Conservation (phyloP, 148 eudicot genomes). For the Vaccinium myrtillus region DNA sequence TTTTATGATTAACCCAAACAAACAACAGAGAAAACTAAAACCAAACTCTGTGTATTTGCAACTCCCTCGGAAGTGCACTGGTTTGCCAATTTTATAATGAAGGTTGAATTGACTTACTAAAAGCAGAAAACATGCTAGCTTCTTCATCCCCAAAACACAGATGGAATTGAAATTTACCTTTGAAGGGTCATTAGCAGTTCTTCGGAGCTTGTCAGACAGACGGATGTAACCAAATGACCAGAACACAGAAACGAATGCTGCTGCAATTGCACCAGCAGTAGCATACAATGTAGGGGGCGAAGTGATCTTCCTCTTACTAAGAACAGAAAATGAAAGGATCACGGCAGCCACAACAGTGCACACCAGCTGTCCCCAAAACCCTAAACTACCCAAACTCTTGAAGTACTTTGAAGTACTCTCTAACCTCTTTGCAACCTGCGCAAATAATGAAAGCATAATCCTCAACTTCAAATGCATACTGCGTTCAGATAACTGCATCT, state of each 20-base stretch:
- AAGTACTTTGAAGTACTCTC: constrained; percentile 77
- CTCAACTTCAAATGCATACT: background rate
- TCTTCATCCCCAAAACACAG: background rate
- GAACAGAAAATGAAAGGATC: constrained; percentile 81
- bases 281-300: constrained; percentile 82
- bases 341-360: constrained; percentile 80
- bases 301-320: constrained; percentile 71
- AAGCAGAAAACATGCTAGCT: background rate
- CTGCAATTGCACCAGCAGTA: constrained; percentile 81
- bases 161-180: constrained; percentile 48
- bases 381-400: constrained; percentile 83
- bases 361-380: constrained; percentile 88
- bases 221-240: constrained; percentile 93
- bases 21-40: background rate
- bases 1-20: background rate
- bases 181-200: constrained; percentile 79
- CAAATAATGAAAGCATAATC: background rate
- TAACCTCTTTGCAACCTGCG: constrained; percentile 79
- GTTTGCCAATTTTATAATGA: background rate
- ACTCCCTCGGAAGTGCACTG: background rate
- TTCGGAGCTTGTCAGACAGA: constrained; percentile 75
- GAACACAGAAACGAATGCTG: constrained; percentile 85
- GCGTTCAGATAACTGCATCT: background rate
- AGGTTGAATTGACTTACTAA: background rate
- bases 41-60: background rate